Conservation (phyloP, 306 rosid genomes). For the Gynostemma pentaphyllum region DNA sequence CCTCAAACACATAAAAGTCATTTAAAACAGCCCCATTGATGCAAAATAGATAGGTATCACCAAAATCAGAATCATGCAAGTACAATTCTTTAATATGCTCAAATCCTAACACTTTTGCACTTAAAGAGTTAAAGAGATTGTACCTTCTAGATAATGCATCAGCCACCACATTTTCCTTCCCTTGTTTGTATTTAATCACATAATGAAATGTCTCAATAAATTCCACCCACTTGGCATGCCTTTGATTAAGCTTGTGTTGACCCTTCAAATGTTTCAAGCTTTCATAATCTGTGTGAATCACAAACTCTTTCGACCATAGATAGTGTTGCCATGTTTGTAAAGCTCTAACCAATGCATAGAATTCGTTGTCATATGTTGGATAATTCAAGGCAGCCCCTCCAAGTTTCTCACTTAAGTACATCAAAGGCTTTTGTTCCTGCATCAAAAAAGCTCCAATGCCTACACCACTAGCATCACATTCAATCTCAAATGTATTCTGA, state of each 20-base stretch:
- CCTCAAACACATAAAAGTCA: not conserved
- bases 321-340: not conserved
- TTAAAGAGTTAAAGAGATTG: not conserved
- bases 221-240: not conserved
- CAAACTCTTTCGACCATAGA: not conserved
- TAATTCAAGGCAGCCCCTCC: not conserved
- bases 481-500: not conserved
- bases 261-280: not conserved
- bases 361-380: not conserved
- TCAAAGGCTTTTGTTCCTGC: not conserved
- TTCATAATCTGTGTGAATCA: not conserved
- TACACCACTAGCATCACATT: not conserved
- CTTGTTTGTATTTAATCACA: not conserved
- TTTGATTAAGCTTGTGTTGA: not conserved
- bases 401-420: not conserved
- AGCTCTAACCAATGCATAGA: not conserved
- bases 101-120: not conserved
- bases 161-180: not conserved
- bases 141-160: not conserved
- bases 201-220: not conserved
- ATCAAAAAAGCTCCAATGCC: not conserved
- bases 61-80: not conserved
- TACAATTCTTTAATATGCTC: not conserved
- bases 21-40: not conserved
- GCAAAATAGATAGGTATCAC: too few species aligned